These are phyloP conservation scores for carrot (Daucus carota) DNA, from an alignment of 129 eudicot species.

Conservation along the genomic window DNA sequence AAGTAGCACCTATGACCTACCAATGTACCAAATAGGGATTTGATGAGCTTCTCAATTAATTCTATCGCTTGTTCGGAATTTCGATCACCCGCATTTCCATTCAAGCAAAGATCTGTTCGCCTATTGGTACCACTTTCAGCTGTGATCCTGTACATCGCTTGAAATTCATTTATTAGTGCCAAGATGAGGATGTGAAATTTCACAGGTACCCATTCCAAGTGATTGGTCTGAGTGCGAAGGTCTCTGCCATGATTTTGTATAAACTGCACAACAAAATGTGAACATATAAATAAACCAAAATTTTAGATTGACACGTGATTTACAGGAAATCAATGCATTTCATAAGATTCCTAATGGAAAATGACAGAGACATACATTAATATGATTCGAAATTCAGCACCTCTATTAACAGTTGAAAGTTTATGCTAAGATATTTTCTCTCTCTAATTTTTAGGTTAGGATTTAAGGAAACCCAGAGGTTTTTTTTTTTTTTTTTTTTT, in stretches of 20 bases:
- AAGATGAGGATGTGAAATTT: constrained; percentile 61
- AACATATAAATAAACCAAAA: constrained; percentile 11
- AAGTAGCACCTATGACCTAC: constrained; percentile 33
- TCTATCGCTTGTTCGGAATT: constrained; percentile 17
- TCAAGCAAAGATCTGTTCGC: constrained; percentile 17
- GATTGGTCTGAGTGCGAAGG: constrained; percentile 38
- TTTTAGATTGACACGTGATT: not conserved
- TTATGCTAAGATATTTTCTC: not conserved
- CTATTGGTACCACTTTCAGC: constrained; percentile 17
- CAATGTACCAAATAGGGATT: constrained; percentile 39
- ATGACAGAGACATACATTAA: not conserved
- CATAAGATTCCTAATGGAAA: not conserved
- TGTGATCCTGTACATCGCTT: constrained; percentile 37
- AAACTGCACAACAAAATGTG: constrained; percentile 46
- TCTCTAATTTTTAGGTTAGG: not conserved
- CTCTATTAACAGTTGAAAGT: not conserved
- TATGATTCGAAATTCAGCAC: not conserved
- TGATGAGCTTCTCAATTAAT: constrained; percentile 37
- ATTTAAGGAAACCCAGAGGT: not conserved
- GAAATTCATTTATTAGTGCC: constrained; percentile 64
- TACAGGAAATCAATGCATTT: not conserved
- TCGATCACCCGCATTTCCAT: constrained; percentile 17
- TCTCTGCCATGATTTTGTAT: constrained; percentile 43
- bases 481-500: not conserved
- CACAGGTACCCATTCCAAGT: constrained; percentile 40